These are phyloP conservation scores for Xerocomus tenax DNA, from an alignment of 1,284 basidiomycete species.

Conservation along the genomic window DNA sequence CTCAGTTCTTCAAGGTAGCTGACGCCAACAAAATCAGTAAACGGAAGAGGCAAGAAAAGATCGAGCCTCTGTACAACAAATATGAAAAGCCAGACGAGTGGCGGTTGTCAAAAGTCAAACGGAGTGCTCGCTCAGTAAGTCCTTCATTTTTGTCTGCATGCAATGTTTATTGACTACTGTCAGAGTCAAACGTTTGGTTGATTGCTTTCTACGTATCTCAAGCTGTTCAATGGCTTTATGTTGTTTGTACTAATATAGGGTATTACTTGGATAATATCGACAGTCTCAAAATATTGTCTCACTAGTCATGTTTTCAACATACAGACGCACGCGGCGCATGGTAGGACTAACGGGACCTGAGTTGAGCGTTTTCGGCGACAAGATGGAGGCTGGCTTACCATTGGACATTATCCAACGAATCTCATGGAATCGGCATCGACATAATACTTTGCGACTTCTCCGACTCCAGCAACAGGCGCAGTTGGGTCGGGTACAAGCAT, in stretches of 20 bases:
- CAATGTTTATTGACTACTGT: constrained; percentile 11
- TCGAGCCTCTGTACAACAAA: constrained; percentile 86
- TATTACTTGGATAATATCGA: constrained; percentile 8
- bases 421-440: constrained; percentile 65
- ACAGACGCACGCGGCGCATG: not conserved
- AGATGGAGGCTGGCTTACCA: not conserved
- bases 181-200: constrained; percentile 77
- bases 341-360: not conserved
- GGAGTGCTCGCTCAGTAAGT: constrained; percentile 75
- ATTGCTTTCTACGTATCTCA: constrained; percentile 15
- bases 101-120: constrained; percentile 81
- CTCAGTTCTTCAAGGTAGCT: constrained; percentile 95
- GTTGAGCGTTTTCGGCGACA: not conserved
- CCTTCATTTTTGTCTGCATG: constrained; percentile 1
- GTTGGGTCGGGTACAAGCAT: constrained; percentile 69
- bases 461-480: constrained; percentile 51
- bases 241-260: constrained; percentile 17
- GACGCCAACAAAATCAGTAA: constrained; percentile 95
- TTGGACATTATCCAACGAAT: constrained; percentile 50
- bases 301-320: not conserved
- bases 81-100: constrained; percentile 88
- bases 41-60: constrained; percentile 94
- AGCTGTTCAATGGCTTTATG: not conserved
- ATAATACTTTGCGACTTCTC: constrained; percentile 72
- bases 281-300: too few relatives aligned